Base-by-base conservation (phyloP, 495 filamentous ascomycete genomes). In the Neurospora tetrasperma region DNA sequence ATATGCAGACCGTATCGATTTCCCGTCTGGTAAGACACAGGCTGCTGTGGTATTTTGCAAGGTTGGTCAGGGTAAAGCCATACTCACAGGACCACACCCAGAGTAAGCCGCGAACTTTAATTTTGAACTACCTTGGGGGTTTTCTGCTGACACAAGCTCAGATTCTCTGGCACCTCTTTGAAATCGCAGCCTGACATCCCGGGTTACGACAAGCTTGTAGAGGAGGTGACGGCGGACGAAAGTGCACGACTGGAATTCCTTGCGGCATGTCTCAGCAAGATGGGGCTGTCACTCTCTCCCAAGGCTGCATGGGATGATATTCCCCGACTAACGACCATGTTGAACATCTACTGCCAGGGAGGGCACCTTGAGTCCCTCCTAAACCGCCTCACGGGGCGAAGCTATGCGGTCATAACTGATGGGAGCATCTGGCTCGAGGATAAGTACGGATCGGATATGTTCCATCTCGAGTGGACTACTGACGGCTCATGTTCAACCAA, bases 41-140 rank as follows among this genome's bases (percentile, higher is more conserved):
- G 95, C 95, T 10, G 94, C 96, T 11, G 85, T 96, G 3, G 90
- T 99, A 11, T 97, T 94, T 78, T 91, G 94, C 76, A 92, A 93
- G 76, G 87, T 97, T 43, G 95, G 94, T 1, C 88, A 93, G n/a
- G 96, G 96, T 27, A 85, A 85, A 35, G 93, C 89, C 2, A 82
- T 98, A 27, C 82, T 99, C 42, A 96, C 92, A 2, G 93, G 94
- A 0, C 92, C 95, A 54, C 96, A 99, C 85, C 95, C 96, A 68
- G 96, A 99, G 93, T 97, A 84, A 82, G 90, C 86, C 20, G 69
- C 10, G 35, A 1, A 18, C 23, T 66, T 31, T 66, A 1, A 18
- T 12, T 66, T 31, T 66, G 54, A 66, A 35, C 23, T 31, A 14
- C 54, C 14, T 66, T 18, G 12, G 5, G 14, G 31, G 35, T 42